phyloP scores from a whole-genome alignment of 768 basidiomycete genomes.

The Clathrus columnatus region DNA sequence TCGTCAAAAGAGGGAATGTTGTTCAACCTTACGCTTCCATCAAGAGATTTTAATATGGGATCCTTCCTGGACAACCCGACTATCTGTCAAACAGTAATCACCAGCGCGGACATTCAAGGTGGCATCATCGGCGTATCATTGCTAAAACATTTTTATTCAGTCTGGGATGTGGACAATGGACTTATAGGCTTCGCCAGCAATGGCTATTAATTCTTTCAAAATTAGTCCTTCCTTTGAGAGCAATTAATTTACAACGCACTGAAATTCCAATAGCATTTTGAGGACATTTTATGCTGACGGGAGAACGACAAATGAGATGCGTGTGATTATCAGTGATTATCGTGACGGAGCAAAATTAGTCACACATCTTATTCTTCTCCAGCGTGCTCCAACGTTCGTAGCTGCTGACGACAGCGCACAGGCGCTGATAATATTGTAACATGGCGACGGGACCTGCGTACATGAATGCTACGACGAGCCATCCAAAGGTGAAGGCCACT shows the following conservation, averaged over 20 bases:
- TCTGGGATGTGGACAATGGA: slow-evolving; percentile 45
- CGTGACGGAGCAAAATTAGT: no score
- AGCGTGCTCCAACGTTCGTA: neutral
- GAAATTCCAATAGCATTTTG: no score
- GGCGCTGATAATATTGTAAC: slow-evolving; percentile 1
- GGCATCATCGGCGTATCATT: slow-evolving; percentile 45
- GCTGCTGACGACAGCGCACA: neutral
- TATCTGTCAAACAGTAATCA: slow-evolving; percentile 50
- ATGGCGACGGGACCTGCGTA: slow-evolving; percentile 38
- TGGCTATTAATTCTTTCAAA: slow-evolving; percentile 14
- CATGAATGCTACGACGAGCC: slow-evolving; percentile 76
- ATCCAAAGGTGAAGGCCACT: slow-evolving; percentile 69
- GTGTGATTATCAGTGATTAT: no score
- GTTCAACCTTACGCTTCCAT: slow-evolving; percentile 51
- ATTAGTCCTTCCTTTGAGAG: neutral
- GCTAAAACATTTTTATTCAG: slow-evolving; percentile 52
- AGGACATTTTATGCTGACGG: no score
- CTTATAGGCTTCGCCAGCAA: slow-evolving; percentile 47
- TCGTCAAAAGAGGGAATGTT: slow-evolving; percentile 38
- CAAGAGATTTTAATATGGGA: slow-evolving; percentile 48
- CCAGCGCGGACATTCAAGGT: slow-evolving; percentile 41
- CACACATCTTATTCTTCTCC: neutral
- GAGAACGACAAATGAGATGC: no score
- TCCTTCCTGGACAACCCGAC: slow-evolving; percentile 43
- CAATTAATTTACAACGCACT: no score